A percentile compares a stretch with the other conserved stretches of the same genome.
Conservation (phyloP, 352 stramenopile species). For the Pythium guiyangense region DNA sequence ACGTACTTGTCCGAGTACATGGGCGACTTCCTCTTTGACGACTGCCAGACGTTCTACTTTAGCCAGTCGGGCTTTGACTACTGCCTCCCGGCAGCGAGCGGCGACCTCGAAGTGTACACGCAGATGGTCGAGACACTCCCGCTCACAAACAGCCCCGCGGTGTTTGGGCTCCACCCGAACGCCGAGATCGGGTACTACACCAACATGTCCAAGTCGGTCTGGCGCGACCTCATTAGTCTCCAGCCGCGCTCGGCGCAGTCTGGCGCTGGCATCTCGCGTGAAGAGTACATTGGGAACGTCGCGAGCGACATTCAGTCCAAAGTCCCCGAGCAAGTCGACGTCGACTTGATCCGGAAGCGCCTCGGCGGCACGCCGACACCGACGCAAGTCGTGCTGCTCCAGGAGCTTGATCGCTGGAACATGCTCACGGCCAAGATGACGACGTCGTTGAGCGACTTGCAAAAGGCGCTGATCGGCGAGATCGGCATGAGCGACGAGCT, state of each 20-base stretch:
- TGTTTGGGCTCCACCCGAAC: conserved; percentile 96
- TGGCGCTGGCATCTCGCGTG: conserved; percentile 76
- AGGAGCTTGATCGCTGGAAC: conserved; percentile 96
- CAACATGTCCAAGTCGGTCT: conserved; percentile 93
- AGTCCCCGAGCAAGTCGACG: conserved; percentile 85
- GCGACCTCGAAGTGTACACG: conserved; percentile 75
- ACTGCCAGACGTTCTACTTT: conserved; percentile 93
- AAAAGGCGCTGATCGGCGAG: conserved; percentile 91
- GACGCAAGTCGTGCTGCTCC: conserved; percentile 91
- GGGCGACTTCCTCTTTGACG: conserved; percentile 96
- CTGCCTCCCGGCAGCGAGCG: conserved; percentile 46
- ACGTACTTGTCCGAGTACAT: conserved; percentile 95
- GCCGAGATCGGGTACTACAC: conserved; percentile 96
- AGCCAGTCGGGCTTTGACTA: conserved; percentile 93
- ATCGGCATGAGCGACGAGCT: conserved; percentile 97
- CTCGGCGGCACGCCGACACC: conserved; percentile 72
- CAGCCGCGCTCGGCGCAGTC: conserved; percentile 85
- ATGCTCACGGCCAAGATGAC: conserved; percentile 84
- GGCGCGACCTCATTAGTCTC: conserved; percentile 90
- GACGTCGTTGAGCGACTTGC: conserved; percentile 82
- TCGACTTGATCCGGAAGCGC: conserved; percentile 83
- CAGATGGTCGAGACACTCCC: conserved; percentile 87
- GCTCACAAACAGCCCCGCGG: conserved; percentile 91
- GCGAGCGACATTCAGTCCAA: conserved; percentile 91
- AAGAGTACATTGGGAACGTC: conserved; percentile 90